Conservation (phyloP, 1,139 yeast species). For the Nakaseomyces glabratus region DNA sequence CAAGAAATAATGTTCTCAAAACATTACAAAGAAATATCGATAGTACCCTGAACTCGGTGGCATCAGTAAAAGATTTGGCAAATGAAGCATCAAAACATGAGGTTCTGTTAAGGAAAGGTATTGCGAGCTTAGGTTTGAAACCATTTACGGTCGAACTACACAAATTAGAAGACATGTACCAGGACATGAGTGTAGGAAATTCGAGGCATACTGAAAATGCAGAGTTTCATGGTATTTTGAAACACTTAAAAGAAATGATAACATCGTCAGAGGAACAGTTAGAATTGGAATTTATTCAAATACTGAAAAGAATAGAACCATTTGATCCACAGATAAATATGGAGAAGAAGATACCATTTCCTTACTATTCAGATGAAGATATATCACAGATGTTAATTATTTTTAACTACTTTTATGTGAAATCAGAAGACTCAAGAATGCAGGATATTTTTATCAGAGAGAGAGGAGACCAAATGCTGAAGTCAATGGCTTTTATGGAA, state of each 20-base stretch:
- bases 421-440: conserved; percentile 31
- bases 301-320: conserved; percentile 28
- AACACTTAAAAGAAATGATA: conserved; percentile 31
- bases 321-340: conserved; percentile 37
- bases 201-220: conserved; percentile 24
- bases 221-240: conserved; percentile 34
- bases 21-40: conserved; percentile 52
- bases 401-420: conserved; percentile 39
- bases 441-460: conserved; percentile 40
- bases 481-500: conserved; percentile 37
- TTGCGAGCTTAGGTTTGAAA: conserved; percentile 30
- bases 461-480: conserved; percentile 39
- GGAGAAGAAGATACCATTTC: conserved; percentile 34
- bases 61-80: conserved; percentile 59
- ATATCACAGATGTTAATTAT: conserved; percentile 38
- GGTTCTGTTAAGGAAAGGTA: conserved; percentile 31
- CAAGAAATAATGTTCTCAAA: conserved; percentile 50
- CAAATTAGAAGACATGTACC: conserved; percentile 35
- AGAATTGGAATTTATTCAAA: conserved; percentile 30
- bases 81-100: conserved; percentile 49
- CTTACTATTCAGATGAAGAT: conserved; percentile 33
- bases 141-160: conserved; percentile 33
- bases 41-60: conserved; percentile 49
- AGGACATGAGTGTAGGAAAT: conserved; percentile 28
- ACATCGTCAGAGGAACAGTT: conserved; percentile 31